A percentile compares a stretch with the other conserved stretches of the same genome.
Evolutionary conservation across 2,329 filamentous ascomycete genomes (phyloP).

Genomic region (Raffaelea arxii): DNA sequence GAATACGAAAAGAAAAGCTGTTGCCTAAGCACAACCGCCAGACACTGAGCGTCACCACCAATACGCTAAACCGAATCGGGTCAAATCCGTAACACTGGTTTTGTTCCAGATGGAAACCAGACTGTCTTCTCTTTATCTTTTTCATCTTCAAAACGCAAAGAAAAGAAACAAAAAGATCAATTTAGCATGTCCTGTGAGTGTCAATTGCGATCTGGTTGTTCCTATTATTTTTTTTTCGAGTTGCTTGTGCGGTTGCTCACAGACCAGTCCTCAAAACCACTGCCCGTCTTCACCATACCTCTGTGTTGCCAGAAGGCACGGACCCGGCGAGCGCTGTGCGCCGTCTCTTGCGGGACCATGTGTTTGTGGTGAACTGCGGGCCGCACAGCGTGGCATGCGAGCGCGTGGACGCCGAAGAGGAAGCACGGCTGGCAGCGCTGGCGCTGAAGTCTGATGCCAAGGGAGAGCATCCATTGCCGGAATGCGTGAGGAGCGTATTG

Average conservation of each 20-base stretch:
- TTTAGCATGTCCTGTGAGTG: slow-evolving; percentile 1
- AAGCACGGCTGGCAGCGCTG: slow-evolving; percentile 19
- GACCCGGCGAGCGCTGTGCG: slow-evolving; percentile 27
- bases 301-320: slow-evolving; percentile 29
- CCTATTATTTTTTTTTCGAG: neutral
- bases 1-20: too few species aligned
- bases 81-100: too few species aligned
- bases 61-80: too few species aligned
- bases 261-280: slow-evolving; percentile 28
- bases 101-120: too few species aligned
- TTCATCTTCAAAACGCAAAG: neutral
- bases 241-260: too few species aligned
- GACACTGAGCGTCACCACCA: too few species aligned
- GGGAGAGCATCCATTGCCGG: slow-evolving; percentile 7
- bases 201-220: neutral
- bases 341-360: slow-evolving; percentile 42
- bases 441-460: slow-evolving; percentile 16
- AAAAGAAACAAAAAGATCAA: neutral
- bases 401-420: slow-evolving; percentile 19
- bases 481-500: slow-evolving; percentile 8
- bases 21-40: too few species aligned
- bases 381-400: slow-evolving; percentile 39
- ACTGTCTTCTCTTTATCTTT: neutral
- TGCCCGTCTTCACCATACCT: slow-evolving; percentile 30
- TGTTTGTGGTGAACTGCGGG: slow-evolving; percentile 41